Base-by-base conservation (phyloP, 495 filamentous ascomycete genomes). In the Achaetomiella virescens region DNA sequence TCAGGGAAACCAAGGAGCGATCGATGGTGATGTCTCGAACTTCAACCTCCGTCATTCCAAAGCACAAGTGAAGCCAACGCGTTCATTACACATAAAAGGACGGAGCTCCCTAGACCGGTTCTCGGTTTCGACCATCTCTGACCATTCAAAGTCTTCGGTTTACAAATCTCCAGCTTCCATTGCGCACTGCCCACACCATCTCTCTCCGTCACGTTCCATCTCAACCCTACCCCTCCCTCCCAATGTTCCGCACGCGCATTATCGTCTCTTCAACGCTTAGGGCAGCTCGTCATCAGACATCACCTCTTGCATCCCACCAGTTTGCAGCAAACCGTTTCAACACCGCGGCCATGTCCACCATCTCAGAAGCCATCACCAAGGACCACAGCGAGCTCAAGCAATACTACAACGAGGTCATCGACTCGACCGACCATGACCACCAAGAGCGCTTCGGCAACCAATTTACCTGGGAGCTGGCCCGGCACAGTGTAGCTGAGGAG, bases 361-460 rank as follows among this genome's bases (percentile, higher is more conserved):
- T 43, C 35, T 52, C 37, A 1, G 48, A 52, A 25, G 36, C 20
- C 20, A 52, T 52, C 48, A 52, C 48, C 35, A 40, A 42, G 35
- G 48, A 52, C 48, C 48, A 52, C 48, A 35, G 48, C 6, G 48
- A 52, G n/a, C 21, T 52, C 21, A 36, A 52, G 48, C 20, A 29
- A 22, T 52, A 29, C 14, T 52, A 52, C 36, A 52, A 52, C n/a
- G 36, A 52, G 25, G 15, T 52, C 22, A 42, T 42, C 24, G 29
- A 31, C 15, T 52, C 48, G 10, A 27, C 5, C n/a, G 48, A 52
- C 48, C 48, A 25, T 20, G 48, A 52, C 38, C 48, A 52, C 48
- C 48, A 52, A 21, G 35, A 52, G 33, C 48, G 48, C 36, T 52
- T 27, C 18, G 48, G 48, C 14, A 52, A 52, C 48, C 48, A 47